Base-by-base conservation (phyloP, 2,329 filamentous ascomycete species). In the Calcarisporium arbuscula region DNA sequence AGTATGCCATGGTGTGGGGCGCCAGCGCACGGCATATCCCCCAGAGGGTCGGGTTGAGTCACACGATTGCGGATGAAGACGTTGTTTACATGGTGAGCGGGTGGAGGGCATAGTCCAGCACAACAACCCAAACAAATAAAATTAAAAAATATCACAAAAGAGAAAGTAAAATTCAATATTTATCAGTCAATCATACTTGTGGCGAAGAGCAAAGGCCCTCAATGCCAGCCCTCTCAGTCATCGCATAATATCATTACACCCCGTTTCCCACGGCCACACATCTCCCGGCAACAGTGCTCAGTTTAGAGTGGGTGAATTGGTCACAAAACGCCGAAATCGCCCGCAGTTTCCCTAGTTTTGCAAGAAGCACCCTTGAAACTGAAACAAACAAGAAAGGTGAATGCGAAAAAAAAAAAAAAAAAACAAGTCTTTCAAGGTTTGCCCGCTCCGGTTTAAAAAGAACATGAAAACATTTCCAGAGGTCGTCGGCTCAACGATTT, bases 1-100 rank as follows among this genome's bases (percentile, higher is more conserved):
- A 96, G 70, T 95, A 96, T 65, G 94, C 92, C 4, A 65, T 96
- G 46, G 92, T 98, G 0, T 98, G 94, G 94, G 92, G 92, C 5
- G 89, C 89, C 14, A 96, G 90, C 61, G 92, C 92, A 22, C 80
- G 87, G 52, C 94, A 98, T 68, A 72, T 96, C 22, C 92, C 94
- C 22, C 92, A 98, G 68, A 72, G 92, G 43, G 90, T 95, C 23
- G 94, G 92, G 2, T 61, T 98, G 51, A 70, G 77, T 6, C 92
- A 98, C 68, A 52, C 77, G 10, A 89, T 98, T 28, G 64, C 71
- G 3, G 78, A 82, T 44, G 77, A 82, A 56, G 78, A 82, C 51
- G 77, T 82, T 14, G 77, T 82, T 32, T 80, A 78, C 50, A 82
- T 82, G 53, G 71, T 79, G 34, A 80, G 72, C 47, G 75, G 67